Base-by-base conservation (phyloP, 2,329 filamentous ascomycete species). In the Aureobasidium sp. region DNA sequence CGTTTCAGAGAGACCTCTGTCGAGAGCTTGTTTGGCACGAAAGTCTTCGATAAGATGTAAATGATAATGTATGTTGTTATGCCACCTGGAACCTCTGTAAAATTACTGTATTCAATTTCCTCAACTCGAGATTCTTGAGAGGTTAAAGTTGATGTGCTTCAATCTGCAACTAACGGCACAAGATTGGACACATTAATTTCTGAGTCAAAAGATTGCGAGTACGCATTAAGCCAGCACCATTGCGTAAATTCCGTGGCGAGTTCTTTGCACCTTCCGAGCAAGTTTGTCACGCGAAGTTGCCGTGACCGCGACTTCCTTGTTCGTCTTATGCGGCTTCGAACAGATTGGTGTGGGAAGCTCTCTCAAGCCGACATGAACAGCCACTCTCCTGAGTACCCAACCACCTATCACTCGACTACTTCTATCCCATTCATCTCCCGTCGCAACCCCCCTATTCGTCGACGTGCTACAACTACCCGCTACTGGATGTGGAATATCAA, bases 1-100 rank as follows among this genome's bases (percentile, higher is more conserved):
- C 34, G 54, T 25, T 54, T 59, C 36, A 55, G 36, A 67, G 65
- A 27, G 52, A 68, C 39, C 49, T 60, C 69, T 16, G 63, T 62
- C 45, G 62, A 63, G 30, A 67, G 67, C n/a, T 36, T 67, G 36
- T 68, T 66, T 44, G 72, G 73, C 3, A 71, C 69, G 21, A 66
- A 66, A 53, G 70, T 74, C 3, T 74, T 75, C 65, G 71, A 75
- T 62, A 74, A 74, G 64, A 74, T 74, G 73, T 74, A 64, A 52
- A 67, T 25, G 44, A 48, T 42, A 2, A 34, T 52, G 34, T 32
- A 52, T 39, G 49, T 13, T 29, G 34, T 39, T 10, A 50, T 34
- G 47, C 5, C 29, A 50, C 21, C 21, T 21, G 21, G 21, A 21
- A 21, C 21, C 21, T 21, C 21, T 21, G 21, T 21, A 21, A 21